These are phyloP conservation scores for Euptelea pleiosperma DNA, from an alignment of 164 flowering plant species.

Conservation along the genomic window DNA sequence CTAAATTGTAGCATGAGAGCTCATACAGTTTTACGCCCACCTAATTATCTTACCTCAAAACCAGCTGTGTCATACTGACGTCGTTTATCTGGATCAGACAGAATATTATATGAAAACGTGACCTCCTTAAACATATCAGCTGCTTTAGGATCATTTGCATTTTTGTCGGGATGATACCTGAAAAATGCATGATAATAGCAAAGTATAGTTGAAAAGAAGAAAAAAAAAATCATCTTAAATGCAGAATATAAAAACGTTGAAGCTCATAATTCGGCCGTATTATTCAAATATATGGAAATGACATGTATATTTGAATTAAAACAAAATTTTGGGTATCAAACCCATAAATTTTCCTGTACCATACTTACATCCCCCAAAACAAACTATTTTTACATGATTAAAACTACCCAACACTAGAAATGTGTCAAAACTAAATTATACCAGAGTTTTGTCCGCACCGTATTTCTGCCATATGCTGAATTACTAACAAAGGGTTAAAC, in stretches of 20 bases:
- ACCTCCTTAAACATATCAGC: constrained; percentile 91
- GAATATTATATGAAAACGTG: constrained; percentile 79
- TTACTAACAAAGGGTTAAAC: neutral
- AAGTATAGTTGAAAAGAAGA: neutral
- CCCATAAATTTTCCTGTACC: too few relatives aligned
- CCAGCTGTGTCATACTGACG: constrained; percentile 89
- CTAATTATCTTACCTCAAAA: constrained; percentile 63
- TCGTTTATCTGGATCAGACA: constrained; percentile 88
- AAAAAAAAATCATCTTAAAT: neutral
- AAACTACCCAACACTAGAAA: too few relatives aligned
- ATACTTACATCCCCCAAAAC: too few relatives aligned
- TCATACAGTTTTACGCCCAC: neutral
- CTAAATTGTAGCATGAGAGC: neutral
- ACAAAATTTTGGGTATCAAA: too few relatives aligned
- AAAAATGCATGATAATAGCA: constrained; percentile 5
- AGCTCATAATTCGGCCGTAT: too few relatives aligned
- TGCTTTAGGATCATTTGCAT: constrained; percentile 91
- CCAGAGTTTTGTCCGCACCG: too few relatives aligned
- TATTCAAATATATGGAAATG: too few relatives aligned
- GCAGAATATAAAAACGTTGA: neutral
- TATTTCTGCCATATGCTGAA: too few relatives aligned
- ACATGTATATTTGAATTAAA: too few relatives aligned
- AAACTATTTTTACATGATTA: too few relatives aligned
- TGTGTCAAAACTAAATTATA: too few relatives aligned
- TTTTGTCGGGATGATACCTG: constrained; percentile 99